phyloP scores from a whole-genome alignment of 2,329 filamentous ascomycete species.

The Phyllosticta citribraziliensis region DNA sequence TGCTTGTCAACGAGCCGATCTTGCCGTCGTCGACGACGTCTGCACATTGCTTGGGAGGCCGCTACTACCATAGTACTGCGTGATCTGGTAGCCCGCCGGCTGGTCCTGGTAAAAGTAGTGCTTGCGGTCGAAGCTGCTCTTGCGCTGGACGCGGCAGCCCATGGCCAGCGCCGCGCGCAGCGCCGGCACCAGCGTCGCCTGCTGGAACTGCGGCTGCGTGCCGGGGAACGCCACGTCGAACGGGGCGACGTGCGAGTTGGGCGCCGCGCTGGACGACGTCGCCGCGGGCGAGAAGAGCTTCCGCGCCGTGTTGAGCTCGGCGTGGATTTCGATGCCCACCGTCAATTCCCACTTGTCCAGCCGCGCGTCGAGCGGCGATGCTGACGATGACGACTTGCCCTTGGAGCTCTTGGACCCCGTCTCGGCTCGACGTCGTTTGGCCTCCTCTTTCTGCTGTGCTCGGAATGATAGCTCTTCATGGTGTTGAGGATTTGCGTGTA shows the following conservation, averaged over 20 bases:
- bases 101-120: conserved; percentile 99
- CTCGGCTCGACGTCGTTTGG: conserved; percentile 24
- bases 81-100: conserved; percentile 92
- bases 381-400: neutral
- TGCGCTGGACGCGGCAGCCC: conserved; percentile 64
- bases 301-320: conserved; percentile 76
- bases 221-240: conserved; percentile 89
- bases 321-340: conserved; percentile 94
- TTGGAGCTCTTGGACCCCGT: conserved; percentile 9
- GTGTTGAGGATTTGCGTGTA: neutral
- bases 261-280: conserved; percentile 45
- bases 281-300: conserved; percentile 75
- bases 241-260: conserved; percentile 78
- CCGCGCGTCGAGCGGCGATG: conserved; percentile 15
- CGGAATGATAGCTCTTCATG: conserved; percentile 25
- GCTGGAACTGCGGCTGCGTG: conserved; percentile 77
- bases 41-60: neutral
- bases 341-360: conserved; percentile 75
- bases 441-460: conserved; percentile 28
- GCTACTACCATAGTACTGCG: conserved; percentile 71
- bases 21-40: too few relatives aligned
- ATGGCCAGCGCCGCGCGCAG: conserved; percentile 79
- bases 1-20: too few relatives aligned
- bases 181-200: conserved; percentile 76
- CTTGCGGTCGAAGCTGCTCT: conserved; percentile 86